Evolutionary conservation across 2,329 filamentous ascomycete genomes (phyloP).

Genomic region (Neonectria ditissima): DNA sequence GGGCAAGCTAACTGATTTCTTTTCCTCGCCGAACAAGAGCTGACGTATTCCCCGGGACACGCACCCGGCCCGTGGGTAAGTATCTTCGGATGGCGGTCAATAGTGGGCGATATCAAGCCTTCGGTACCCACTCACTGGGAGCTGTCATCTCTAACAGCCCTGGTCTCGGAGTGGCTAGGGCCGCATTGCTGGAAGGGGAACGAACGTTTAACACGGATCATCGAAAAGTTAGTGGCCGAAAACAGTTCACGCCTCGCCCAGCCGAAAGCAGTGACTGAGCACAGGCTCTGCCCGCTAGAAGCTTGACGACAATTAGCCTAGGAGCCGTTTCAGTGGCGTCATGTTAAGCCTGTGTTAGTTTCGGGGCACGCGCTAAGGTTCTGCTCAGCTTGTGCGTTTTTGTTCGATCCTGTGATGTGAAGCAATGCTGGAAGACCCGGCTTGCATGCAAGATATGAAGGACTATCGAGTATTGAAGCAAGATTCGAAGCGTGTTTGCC

Average conservation of each 20-base stretch:
- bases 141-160: slow-evolving; percentile 3
- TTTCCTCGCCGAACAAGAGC: background rate
- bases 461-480: background rate
- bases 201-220: slow-evolving; percentile 14
- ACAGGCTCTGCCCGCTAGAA: background rate
- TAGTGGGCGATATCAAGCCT: background rate
- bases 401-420: background rate
- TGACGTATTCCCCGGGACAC: background rate
- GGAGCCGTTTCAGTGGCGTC: slow-evolving; percentile 32
- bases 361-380: slow-evolving; percentile 22
- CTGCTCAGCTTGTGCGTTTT: background rate
- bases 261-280: slow-evolving; percentile 7
- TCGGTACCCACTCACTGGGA: background rate
- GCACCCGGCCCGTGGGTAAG: background rate
- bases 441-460: background rate
- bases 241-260: background rate
- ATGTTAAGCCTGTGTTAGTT: slow-evolving; percentile 28
- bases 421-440: background rate
- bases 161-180: background rate
- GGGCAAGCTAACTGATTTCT: background rate
- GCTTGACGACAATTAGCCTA: slow-evolving; percentile 7
- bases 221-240: background rate
- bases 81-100: background rate
- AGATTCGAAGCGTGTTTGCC: too few relatives aligned
- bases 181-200: background rate